These are phyloP conservation scores for Hyphodiscus hymeniophilus DNA, from an alignment of 495 filamentous ascomycete genomes.

Conservation along the genomic window DNA sequence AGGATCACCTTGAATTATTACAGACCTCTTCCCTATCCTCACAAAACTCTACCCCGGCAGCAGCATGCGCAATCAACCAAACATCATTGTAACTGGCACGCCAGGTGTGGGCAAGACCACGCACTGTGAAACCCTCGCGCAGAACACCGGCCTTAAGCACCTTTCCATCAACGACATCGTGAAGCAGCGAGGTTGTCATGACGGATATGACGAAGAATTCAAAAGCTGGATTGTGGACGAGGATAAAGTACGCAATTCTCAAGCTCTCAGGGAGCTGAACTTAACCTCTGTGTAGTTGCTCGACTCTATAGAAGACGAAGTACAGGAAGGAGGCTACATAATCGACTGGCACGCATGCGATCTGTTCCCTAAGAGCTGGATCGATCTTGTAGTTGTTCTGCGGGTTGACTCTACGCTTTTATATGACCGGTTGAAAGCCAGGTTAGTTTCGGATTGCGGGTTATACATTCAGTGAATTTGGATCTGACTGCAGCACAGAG, in stretches of 20 bases:
- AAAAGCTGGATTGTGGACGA: constrained; percentile 93
- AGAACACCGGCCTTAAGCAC: constrained; percentile 67
- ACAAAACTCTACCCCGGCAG: no score
- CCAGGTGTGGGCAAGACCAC: constrained; percentile 93
- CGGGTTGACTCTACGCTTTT: constrained; percentile 68
- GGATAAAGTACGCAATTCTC: constrained; percentile 61
- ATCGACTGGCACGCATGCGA: constrained; percentile 99
- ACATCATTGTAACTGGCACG: constrained; percentile 92
- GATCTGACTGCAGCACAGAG: constrained; percentile 31
- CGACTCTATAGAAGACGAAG: constrained; percentile 79
- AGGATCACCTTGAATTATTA: no score
- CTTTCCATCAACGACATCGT: constrained; percentile 84
- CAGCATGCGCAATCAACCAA: constrained; percentile 46
- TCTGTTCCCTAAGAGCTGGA: constrained; percentile 86
- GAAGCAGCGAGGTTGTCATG: constrained; percentile 74
- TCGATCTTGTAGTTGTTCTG: constrained; percentile 91
- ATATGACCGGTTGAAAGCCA: constrained; percentile 73
- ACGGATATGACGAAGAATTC: constrained; percentile 75
- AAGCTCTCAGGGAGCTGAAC: not conserved
- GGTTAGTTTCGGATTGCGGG: constrained; percentile 49
- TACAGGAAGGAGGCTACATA: constrained; percentile 73
- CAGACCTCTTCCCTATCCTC: no score
- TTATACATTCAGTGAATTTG: no score
- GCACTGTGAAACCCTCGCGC: constrained; percentile 71
- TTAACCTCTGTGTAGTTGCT: constrained; percentile 50